Conservation (phyloP, 805 yeast species). For the Gaillardinia entomophila region DNA sequence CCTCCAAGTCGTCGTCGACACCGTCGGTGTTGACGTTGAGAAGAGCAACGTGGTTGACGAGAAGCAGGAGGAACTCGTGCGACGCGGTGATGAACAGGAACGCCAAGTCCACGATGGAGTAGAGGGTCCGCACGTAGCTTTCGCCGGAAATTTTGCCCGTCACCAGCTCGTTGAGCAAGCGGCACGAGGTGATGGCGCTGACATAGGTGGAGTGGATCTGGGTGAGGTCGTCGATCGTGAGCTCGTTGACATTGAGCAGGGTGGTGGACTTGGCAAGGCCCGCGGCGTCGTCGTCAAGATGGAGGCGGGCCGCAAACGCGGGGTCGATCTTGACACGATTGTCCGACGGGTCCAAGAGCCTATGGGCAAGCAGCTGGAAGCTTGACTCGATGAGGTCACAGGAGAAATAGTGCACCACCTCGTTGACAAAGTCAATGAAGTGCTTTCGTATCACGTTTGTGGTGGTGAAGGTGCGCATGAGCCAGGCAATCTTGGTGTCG, state of each 20-base stretch:
- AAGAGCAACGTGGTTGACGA: slow-evolving; percentile 22
- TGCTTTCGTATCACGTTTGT: slow-evolving; percentile 33
- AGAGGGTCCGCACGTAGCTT: slow-evolving; percentile 27
- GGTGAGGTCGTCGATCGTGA: slow-evolving; percentile 11
- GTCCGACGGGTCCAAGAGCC: neutral
- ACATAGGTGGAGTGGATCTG: slow-evolving; percentile 5
- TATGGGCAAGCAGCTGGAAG: slow-evolving; percentile 12
- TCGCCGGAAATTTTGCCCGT: slow-evolving; percentile 24
- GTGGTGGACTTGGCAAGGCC: neutral
- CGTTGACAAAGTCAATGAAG: slow-evolving; percentile 36
- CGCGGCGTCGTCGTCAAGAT: neutral
- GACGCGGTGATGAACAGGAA: slow-evolving; percentile 28
- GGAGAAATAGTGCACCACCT: slow-evolving; percentile 35
- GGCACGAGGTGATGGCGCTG: slow-evolving; percentile 17
- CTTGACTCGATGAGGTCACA: slow-evolving; percentile 43
- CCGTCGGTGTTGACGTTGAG: slow-evolving; percentile 16
- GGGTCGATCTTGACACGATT: slow-evolving; percentile 7
- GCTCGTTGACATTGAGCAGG: slow-evolving; percentile 5
- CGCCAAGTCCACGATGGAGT: slow-evolving; percentile 22
- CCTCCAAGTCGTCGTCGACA: slow-evolving; percentile 24
- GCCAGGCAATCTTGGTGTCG: slow-evolving; percentile 22
- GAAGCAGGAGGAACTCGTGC: slow-evolving; percentile 25
- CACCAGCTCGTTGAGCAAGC: slow-evolving; percentile 23
- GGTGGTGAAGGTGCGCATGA: slow-evolving; percentile 25
- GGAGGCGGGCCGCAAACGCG: slow-evolving; percentile 1